Conservation (phyloP, 495 filamentous ascomycete genomes). For the Podospora anserina region DNA sequence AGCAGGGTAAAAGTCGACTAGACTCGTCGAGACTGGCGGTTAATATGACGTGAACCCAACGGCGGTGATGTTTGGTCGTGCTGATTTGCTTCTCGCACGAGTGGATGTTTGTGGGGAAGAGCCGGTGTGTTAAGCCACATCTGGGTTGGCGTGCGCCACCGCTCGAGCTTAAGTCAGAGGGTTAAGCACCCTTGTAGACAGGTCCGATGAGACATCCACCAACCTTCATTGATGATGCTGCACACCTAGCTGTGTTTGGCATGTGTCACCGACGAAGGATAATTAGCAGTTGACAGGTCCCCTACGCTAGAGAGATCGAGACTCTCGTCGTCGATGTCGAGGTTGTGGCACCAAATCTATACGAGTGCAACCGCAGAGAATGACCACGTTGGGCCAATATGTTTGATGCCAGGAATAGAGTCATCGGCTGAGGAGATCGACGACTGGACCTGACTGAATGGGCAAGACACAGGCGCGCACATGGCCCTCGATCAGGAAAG, state of each 20-base stretch:
- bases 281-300: neutral
- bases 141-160: conserved; percentile 10
- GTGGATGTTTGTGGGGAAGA: conserved; percentile 15
- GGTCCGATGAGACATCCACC: conserved; percentile 7
- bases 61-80: conserved; percentile 25
- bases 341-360: conserved; percentile 7
- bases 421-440: neutral
- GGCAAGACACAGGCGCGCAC: conserved; percentile 5
- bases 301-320: conserved; percentile 2
- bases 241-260: conserved; percentile 10
- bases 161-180: conserved; percentile 1
- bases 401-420: conserved; percentile 6
- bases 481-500: conserved; percentile 9
- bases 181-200: neutral
- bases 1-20: conserved; percentile 4
- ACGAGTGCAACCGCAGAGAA: neutral
- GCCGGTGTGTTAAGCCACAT: conserved; percentile 11
- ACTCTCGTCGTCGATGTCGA: neutral
- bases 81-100: conserved; percentile 14
- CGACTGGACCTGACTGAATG: conserved; percentile 7
- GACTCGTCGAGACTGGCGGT: conserved; percentile 21
- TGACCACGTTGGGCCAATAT: neutral
- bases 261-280: neutral
- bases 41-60: conserved; percentile 29
- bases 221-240: conserved; percentile 2